Evolutionary conservation across 805 yeast genomes (phyloP).

Genomic region (Candida gorgasii): DNA sequence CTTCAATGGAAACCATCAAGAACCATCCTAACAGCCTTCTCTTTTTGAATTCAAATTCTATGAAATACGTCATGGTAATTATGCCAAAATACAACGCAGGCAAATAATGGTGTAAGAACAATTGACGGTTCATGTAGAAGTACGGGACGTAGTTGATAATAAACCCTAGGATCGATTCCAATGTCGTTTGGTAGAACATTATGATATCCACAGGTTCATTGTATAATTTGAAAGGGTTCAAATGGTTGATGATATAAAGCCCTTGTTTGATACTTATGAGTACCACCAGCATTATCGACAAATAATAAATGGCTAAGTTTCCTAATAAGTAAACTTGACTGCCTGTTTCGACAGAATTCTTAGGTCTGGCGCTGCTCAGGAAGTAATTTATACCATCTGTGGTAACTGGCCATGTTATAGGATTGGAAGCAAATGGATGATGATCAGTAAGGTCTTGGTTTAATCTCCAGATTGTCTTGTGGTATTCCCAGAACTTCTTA

Average conservation of each 20-base stretch:
- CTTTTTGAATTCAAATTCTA: conserved; percentile 41
- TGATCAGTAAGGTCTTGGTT: conserved; percentile 48
- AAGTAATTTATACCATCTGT: conserved; percentile 61
- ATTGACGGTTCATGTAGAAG: conserved; percentile 38
- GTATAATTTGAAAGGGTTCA: conserved; percentile 32
- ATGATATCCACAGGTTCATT: conserved; percentile 15
- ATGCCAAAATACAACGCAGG: conserved; percentile 53
- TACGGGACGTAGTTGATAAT: conserved; percentile 59
- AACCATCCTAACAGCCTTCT: conserved; percentile 26
- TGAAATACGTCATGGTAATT: conserved; percentile 42
- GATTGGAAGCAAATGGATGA: conserved; percentile 54
- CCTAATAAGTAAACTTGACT: conserved; percentile 60
- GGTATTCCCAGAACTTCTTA: conserved; percentile 56
- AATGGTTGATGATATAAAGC: conserved; percentile 21
- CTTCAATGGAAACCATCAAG: conserved; percentile 20
- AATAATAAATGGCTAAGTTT: conserved; percentile 58
- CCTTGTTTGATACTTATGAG: conserved; percentile 22
- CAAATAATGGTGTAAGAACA: conserved; percentile 49
- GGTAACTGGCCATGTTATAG: conserved; percentile 63
- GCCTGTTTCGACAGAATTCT: conserved; percentile 17
- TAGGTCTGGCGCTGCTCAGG: conserved; percentile 32
- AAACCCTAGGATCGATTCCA: conserved; percentile 57
- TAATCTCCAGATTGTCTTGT: conserved; percentile 53
- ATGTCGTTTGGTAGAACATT: conserved; percentile 21
- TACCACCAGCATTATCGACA: conserved; percentile 37